Evolutionary conservation across 2,329 filamentous ascomycete genomes (phyloP).

Genomic region (Arthrobotrys megalospora): DNA sequence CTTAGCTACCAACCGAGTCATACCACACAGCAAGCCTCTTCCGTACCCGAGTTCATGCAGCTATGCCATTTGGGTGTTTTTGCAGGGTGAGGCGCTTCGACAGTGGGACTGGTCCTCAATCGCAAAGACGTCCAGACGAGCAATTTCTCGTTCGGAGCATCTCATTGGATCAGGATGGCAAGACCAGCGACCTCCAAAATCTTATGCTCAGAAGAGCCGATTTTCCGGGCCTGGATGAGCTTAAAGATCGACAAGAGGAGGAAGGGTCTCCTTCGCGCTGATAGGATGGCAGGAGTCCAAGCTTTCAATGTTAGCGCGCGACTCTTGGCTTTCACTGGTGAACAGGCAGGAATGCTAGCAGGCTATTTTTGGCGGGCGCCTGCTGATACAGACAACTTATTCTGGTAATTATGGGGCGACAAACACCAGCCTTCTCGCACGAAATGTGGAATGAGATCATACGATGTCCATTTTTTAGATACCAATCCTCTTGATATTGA

Average conservation of each 20-base stretch:
- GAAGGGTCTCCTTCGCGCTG: conserved; percentile 36
- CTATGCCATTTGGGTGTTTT: conserved; percentile 35
- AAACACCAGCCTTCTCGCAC: conserved; percentile 23
- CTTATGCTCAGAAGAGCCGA: conserved; percentile 11
- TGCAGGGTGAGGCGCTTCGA: conserved; percentile 58
- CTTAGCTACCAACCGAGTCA: conserved; percentile 52
- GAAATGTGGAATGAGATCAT: not conserved
- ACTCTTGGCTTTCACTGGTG: conserved; percentile 45
- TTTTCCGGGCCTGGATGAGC: conserved; percentile 37
- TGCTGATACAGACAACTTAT: conserved; percentile 39
- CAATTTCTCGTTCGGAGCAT: conserved; percentile 8
- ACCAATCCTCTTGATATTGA: not conserved
- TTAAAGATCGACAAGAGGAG: conserved; percentile 34
- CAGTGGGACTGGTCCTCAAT: conserved; percentile 15
- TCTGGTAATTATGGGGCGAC: conserved; percentile 30
- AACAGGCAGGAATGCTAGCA: conserved; percentile 4
- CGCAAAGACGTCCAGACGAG: conserved; percentile 9
- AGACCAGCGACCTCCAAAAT: conserved; percentile 8
- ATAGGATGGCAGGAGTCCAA: conserved; percentile 27
- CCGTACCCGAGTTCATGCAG: conserved; percentile 55
- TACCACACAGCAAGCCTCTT: conserved; percentile 57
- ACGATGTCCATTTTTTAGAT: too few species aligned
- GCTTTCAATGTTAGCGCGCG: conserved; percentile 47
- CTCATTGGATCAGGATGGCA: conserved; percentile 46
- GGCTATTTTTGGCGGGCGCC: conserved; percentile 57